Base-by-base conservation (phyloP, 768 basidiomycete species). In the Daedalea quercina region DNA sequence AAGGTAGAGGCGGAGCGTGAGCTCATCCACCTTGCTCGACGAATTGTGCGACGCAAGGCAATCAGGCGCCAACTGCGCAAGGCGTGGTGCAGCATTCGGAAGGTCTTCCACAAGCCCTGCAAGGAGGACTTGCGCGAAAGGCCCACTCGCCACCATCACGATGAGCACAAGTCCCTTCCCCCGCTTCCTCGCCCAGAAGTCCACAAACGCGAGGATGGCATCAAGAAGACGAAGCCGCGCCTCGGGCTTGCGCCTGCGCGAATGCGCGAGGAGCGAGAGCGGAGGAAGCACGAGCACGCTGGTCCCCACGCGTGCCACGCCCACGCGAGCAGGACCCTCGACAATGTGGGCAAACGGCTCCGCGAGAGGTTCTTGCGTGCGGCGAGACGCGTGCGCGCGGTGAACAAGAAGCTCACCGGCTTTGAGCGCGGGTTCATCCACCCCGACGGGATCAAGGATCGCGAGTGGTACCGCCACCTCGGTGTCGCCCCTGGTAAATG, bases 401-500 rank as follows among this genome's bases (percentile, higher is more conserved):
- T 76, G 15, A 90, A 90, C 67, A 69, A 76, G 69, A 87, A 84
- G 65, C 70, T 91, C n/a, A 68, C 74, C 11, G 68, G 71, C 7
- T 90, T 91, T 58, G 90, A 92, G 65, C 79, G 78, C 46, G 90
- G 90, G 1, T 90, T 95, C 65, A 85, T 94, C 54, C 82, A 81
- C 6, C 73, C 85, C 60, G 81, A 72, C 15, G 93, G 92, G 0
- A 82, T 93, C 57, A 82, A 82, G 58, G 82, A 84, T 50, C 76
- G 88, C 28, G 85, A 90, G 64, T 94, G 92, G 92, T 95, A 87
- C 65, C 81, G 74, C 61, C 86, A 93, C 68, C 76, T 92, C 15
- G 91, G 79, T 45, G 88, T 92, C 41, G 90, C 92, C 2, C 92
- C 93, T 26, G 92, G 91, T 35, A 84, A 89, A 66, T 85, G 85